phyloP scores from a whole-genome alignment of 129 eudicot genomes.

The Arctium lappa region DNA sequence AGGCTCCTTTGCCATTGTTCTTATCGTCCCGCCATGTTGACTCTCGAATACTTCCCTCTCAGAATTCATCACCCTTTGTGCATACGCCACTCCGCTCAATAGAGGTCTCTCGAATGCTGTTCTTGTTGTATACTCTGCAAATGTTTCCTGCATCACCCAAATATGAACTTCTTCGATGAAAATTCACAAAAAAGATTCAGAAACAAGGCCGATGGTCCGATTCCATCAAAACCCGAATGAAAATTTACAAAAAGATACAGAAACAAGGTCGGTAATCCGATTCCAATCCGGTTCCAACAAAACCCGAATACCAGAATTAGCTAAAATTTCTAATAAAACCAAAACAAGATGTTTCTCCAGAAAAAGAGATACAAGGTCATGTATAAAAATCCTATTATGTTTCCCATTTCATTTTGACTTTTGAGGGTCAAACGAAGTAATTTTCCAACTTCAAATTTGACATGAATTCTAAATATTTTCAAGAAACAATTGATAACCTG shows the following conservation, averaged over 20 bases:
- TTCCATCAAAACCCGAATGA: too few relatives aligned
- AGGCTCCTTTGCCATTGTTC: constrained; percentile 74
- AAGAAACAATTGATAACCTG: constrained; percentile 6
- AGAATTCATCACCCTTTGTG: constrained; percentile 52
- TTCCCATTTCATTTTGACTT: constrained; percentile 15
- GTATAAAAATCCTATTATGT: neutral
- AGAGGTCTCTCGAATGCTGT: constrained; percentile 90
- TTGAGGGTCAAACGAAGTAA: constrained; percentile 12
- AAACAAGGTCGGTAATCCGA: too few relatives aligned
- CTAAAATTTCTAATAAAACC: neutral
- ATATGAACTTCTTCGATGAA: constrained; percentile 7
- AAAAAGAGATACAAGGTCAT: neutral
- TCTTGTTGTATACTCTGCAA: constrained; percentile 83
- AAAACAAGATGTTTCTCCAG: neutral
- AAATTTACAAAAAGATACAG: neutral
- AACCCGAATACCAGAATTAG: neutral
- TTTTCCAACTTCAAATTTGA: constrained; percentile 20
- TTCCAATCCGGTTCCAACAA: neutral
- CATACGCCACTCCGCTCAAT: constrained; percentile 82
- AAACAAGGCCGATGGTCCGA: too few relatives aligned
- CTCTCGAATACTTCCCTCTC: constrained; percentile 78
- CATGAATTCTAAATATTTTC: neutral
- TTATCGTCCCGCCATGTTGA: constrained; percentile 69
- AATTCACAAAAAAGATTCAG: neutral
- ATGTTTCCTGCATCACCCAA: constrained; percentile 56